Base-by-base conservation (phyloP, 2,329 filamentous ascomycete genomes). In the Diaporthe humulicola region DNA sequence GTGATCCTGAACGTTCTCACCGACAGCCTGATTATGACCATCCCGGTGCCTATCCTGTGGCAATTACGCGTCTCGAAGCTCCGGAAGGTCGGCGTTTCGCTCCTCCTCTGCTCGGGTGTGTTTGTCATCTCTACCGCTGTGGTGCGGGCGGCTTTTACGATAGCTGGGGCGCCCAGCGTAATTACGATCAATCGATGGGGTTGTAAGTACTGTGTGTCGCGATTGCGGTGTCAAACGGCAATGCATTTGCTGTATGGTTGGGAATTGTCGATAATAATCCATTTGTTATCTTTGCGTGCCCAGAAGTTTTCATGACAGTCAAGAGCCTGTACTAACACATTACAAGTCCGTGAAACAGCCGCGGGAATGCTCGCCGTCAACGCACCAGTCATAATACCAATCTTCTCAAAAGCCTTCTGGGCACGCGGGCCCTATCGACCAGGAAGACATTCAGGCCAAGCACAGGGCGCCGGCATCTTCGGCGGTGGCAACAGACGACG, bases 71-170 rank as follows among this genome's bases (percentile, higher is more conserved):
- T 81, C 9, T 74, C 77, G 1, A 28, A 45, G 19, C 48, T 67
- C 1, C 70, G 74, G 2, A 77, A 76, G 36, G 2, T 78, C 14
- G 74, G 76, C 10, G 66, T 79, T 17, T 71, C 70, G 33, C 48
- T 81, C 1, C 74, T 81, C 6, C 73, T 81, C 2, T 80, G 77
- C 7, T 81, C 79, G 0, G 80, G 78, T 12, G 25, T 81, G 5
- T 81, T 81, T 67, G 71, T 81, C 45, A 80, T 81, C 25, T 78
- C 77, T 4, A 80, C 79, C 0, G 80, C 79, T 0, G 64, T 81
- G 22, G 72, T 80, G 4, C 77, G 79, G 1, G 79, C 78, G 0
- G 58, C 76, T 2, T 70, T 77, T 6, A 81, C 80, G 0, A 75
- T 81, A 15, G 52, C 60, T 3, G 77, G 77, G 0, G 48, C 76